phyloP scores from a whole-genome alignment of 208 protist genomes.

The Phytomonas sp. region DNA sequence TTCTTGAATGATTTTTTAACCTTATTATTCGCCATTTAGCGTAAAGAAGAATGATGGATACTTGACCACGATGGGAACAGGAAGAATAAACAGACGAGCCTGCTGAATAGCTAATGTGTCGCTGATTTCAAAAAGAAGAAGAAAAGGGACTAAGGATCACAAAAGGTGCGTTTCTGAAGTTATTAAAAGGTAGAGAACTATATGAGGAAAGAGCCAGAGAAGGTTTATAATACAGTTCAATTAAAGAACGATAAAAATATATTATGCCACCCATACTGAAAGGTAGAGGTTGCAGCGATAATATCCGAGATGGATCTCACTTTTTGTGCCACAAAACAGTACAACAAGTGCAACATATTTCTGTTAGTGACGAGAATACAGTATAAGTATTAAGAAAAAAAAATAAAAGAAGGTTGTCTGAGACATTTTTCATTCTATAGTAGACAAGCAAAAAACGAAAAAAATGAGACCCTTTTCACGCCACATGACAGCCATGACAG shows the following conservation, averaged over 20 bases:
- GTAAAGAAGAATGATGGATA: too few species aligned
- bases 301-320: neutral
- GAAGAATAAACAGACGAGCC: neutral
- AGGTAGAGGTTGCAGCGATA: neutral
- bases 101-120: neutral
- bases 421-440: neutral
- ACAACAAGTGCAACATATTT: neutral
- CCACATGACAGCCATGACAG: neutral
- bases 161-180: neutral
- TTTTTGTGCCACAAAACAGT: conserved; percentile 8
- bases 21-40: conserved; percentile 52
- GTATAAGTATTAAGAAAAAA: neutral
- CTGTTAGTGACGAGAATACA: neutral
- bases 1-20: conserved; percentile 91
- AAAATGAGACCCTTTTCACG: neutral
- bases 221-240: neutral
- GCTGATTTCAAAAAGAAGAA: neutral
- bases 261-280: neutral
- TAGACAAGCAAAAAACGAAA: neutral
- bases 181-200: conserved; percentile 7
- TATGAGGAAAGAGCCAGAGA: neutral
- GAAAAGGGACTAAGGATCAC: conserved; percentile 12
- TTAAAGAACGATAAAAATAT: neutral
- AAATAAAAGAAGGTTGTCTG: neutral
- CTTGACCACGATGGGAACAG: neutral